These are phyloP conservation scores for Lichtheimia corymbifera DNA, from an alignment of 371 early-diverging fungal genomes.

Conservation along the genomic window DNA sequence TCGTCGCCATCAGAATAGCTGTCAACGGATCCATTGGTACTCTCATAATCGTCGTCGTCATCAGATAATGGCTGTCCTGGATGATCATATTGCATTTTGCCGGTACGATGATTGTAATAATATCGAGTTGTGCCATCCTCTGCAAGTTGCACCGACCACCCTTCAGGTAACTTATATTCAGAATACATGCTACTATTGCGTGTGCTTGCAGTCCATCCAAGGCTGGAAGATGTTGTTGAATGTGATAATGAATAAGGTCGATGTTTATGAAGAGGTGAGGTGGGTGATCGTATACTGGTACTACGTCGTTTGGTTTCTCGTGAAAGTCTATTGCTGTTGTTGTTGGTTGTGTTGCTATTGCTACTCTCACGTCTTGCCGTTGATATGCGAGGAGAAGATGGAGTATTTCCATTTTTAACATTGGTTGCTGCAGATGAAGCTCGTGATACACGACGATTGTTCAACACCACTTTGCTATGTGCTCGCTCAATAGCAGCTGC, in stretches of 20 bases:
- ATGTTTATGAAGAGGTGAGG: neutral
- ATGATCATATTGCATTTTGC: conserved; percentile 32
- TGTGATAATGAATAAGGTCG: conserved; percentile 17
- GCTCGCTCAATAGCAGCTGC: too few relatives aligned
- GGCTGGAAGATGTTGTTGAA: conserved; percentile 1
- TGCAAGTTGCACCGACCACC: conserved; percentile 41
- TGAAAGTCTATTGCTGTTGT: neutral
- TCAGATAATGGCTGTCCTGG: conserved; percentile 18
- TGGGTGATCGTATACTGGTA: neutral
- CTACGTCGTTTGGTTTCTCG: neutral
- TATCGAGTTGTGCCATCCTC: conserved; percentile 40
- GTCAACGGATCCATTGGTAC: conserved; percentile 3
- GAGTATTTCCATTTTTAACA: neutral
- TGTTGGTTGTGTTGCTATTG: neutral
- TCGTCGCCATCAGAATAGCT: conserved; percentile 15
- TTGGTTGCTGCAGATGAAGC: too few relatives aligned
- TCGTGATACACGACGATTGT: too few relatives aligned
- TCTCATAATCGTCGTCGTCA: conserved; percentile 16
- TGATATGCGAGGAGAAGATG: neutral
- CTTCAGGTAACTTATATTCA: conserved; percentile 29
- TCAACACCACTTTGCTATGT: too few relatives aligned
- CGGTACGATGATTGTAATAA: conserved; percentile 39
- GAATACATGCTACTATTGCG: conserved; percentile 3
- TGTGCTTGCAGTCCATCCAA: conserved; percentile 20
- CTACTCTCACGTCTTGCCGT: too few relatives aligned